Conservation (phyloP, 164 flowering plant species). For the Vitis vinifera region DNA sequence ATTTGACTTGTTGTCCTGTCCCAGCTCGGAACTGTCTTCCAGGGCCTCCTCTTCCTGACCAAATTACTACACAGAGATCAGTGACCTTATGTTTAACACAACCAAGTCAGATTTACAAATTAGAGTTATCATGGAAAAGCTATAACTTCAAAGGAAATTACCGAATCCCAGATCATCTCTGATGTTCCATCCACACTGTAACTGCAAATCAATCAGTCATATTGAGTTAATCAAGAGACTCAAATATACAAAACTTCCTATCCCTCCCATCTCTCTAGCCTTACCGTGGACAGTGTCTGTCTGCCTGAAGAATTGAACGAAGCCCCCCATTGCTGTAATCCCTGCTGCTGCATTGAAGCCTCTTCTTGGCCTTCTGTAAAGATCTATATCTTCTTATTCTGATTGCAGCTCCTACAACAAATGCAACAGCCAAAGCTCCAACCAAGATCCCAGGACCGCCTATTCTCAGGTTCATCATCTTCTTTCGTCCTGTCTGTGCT, state of each 20-base stretch:
- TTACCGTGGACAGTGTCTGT: conserved; percentile 2
- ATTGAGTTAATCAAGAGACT: neutral
- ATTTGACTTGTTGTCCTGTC: too few relatives aligned
- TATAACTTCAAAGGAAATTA: too few relatives aligned
- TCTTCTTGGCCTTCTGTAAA: neutral
- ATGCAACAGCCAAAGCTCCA: conserved; percentile 40
- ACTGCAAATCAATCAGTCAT: conserved; percentile 3
- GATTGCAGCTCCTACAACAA: conserved; percentile 17
- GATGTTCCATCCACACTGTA: conserved; percentile 2
- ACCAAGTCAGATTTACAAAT: too few relatives aligned
- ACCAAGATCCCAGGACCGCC: conserved; percentile 27
- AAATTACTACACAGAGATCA: too few relatives aligned
- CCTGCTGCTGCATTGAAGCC: neutral
- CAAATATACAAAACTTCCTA: neutral
- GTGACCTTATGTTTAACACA: too few relatives aligned
- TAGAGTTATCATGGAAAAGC: too few relatives aligned
- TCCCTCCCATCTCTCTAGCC: neutral
- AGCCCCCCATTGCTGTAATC: conserved; percentile 5
- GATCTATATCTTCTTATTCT: neutral
- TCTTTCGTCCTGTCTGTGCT: neutral
- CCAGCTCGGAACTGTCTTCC: too few relatives aligned
- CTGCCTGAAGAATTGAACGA: conserved; percentile 1
- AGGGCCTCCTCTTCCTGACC: neutral
- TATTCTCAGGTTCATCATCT: conserved; percentile 1
- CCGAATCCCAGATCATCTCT: too few relatives aligned